These are phyloP conservation scores for Taphrina pruni DNA, from an alignment of 1,139 yeast species.

Conservation along the genomic window DNA sequence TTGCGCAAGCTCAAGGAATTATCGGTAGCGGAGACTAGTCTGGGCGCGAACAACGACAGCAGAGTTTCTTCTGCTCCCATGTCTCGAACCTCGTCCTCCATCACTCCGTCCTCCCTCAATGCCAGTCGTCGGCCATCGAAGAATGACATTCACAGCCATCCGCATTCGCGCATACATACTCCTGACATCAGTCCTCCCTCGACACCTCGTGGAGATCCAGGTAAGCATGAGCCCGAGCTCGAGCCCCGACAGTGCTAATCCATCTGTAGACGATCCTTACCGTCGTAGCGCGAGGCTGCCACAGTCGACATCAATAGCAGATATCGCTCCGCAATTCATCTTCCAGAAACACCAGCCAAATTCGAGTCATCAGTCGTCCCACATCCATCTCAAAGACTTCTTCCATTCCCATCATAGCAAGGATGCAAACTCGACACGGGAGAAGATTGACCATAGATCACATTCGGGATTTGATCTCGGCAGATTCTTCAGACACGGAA, in stretches of 20 bases:
- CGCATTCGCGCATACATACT: slow-evolving; percentile 36
- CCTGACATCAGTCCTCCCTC: slow-evolving; percentile 38
- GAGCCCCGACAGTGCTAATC: background rate
- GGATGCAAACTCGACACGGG: slow-evolving; percentile 16
- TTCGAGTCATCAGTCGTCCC: slow-evolving; percentile 31
- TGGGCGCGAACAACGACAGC: slow-evolving; percentile 6
- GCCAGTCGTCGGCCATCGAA: slow-evolving; percentile 31
- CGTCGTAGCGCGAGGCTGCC: slow-evolving; percentile 51
- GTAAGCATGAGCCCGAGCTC: slow-evolving; percentile 9
- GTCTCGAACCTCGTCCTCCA: slow-evolving; percentile 14
- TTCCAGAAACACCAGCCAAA: slow-evolving; percentile 48
- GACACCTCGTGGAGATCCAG: slow-evolving; percentile 35
- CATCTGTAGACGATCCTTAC: slow-evolving; percentile 50
- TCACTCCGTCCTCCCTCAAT: slow-evolving; percentile 7
- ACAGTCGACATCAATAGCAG: slow-evolving; percentile 48
- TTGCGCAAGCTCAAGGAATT: slow-evolving; percentile 25
- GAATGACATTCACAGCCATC: slow-evolving; percentile 28
- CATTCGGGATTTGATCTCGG: slow-evolving; percentile 37
- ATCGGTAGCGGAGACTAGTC: slow-evolving; percentile 6
- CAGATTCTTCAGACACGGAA: slow-evolving; percentile 37
- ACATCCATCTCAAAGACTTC: slow-evolving; percentile 36
- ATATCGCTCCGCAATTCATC: slow-evolving; percentile 53
- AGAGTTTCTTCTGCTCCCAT: slow-evolving; percentile 28
- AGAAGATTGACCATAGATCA: slow-evolving; percentile 33
- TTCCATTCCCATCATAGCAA: slow-evolving; percentile 29